Conservation (phyloP, 2,329 filamentous ascomycete species). For the Aspergillus hiratsukae region DNA sequence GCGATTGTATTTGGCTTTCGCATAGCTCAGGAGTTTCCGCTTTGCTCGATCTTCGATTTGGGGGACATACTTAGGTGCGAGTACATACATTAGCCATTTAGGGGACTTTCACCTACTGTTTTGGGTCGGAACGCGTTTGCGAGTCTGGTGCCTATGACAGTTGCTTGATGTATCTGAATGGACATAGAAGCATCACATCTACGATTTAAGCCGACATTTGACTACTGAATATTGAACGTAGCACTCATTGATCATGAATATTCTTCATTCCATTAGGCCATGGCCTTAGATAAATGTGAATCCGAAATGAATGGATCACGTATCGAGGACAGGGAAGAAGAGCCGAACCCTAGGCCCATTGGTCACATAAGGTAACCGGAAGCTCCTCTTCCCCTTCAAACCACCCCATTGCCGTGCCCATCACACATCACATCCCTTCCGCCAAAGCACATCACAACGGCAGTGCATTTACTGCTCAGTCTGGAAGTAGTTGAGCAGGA, state of each 20-base stretch:
- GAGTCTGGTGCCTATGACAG: neutral
- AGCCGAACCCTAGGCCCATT: neutral
- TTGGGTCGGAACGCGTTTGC: neutral
- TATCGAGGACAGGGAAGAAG: neutral
- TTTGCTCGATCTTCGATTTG: conserved; percentile 2
- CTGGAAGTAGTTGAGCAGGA: conserved; percentile 99
- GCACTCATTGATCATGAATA: neutral
- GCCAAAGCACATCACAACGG: conserved; percentile 5
- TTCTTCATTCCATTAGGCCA: neutral
- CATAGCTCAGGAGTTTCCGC: neutral
- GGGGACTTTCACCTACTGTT: neutral
- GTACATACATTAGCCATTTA: neutral
- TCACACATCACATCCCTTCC: conserved; percentile 13
- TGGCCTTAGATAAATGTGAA: neutral
- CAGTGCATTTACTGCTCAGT: conserved; percentile 53
- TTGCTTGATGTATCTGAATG: neutral
- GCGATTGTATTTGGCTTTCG: neutral
- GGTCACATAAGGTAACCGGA: neutral
- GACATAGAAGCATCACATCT: neutral
- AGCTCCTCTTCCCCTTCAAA: neutral
- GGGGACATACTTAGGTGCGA: neutral
- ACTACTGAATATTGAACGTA: neutral
- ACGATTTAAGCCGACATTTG: neutral
- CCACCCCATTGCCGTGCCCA: neutral
- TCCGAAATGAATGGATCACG: neutral